Conservation (phyloP, 768 basidiomycete genomes). For the Psilocybe azurescens region DNA sequence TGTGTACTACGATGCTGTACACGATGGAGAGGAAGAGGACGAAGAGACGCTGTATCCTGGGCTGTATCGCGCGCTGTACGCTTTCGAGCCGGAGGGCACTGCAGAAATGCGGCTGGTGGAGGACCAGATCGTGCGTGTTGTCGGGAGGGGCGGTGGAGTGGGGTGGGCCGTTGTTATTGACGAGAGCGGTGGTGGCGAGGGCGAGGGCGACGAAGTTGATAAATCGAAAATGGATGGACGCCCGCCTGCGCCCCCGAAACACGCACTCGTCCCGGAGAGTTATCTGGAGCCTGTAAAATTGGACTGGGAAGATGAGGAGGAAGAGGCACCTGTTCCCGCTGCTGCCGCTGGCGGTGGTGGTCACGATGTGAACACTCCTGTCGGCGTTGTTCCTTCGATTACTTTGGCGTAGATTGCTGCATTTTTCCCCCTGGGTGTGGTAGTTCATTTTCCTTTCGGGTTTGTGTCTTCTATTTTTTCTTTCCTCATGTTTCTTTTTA, state of each 20-base stretch:
- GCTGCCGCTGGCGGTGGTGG: conserved; percentile 11
- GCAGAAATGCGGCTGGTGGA: conserved; percentile 85
- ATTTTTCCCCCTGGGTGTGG: not conserved
- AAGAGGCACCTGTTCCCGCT: not conserved
- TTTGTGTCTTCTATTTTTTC: not conserved
- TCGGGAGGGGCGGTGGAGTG: conserved; percentile 78
- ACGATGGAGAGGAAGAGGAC: conserved; percentile 34
- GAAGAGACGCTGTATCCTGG: conserved; percentile 65
- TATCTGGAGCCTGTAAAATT: conserved; percentile 67
- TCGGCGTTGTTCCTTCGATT: not conserved
- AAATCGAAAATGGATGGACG: conserved; percentile 20
- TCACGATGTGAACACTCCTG: not conserved
- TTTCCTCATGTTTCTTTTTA: not conserved
- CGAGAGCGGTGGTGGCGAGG: conserved; percentile 14
- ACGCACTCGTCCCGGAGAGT: conserved; percentile 81
- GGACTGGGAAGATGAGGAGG: conserved; percentile 41
- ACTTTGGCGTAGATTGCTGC: not conserved
- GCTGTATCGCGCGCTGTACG: conserved; percentile 76
- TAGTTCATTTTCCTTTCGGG: not conserved
- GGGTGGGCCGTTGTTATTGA: conserved; percentile 81
- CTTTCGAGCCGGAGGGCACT: conserved; percentile 80
- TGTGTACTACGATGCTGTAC: conserved; percentile 22
- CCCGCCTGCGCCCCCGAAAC: conserved; percentile 30
- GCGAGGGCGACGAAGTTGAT: conserved; percentile 16
- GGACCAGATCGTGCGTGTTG: conserved; percentile 75